A percentile compares a stretch with the other conserved stretches of the same genome.
These are phyloP conservation scores for Murraya koenigii DNA, from an alignment of 345 rosid genomes.

Conservation along the genomic window DNA sequence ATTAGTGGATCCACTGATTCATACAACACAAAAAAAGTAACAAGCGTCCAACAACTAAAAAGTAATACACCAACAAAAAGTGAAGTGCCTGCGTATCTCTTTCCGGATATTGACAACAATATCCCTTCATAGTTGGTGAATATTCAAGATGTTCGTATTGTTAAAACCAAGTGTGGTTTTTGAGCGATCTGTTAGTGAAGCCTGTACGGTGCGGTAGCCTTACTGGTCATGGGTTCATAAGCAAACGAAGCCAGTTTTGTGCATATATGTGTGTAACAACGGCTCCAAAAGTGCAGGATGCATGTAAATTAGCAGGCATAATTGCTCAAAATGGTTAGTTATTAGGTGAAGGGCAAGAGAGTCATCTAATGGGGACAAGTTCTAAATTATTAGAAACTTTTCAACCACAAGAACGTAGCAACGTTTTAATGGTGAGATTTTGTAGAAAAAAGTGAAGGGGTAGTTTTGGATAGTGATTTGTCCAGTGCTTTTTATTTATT, in stretches of 20 bases:
- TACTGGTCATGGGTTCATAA: neutral
- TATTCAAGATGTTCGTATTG: neutral
- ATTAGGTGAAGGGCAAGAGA: constrained; percentile 21
- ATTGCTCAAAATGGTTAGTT: neutral
- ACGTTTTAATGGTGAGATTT: constrained; percentile 20
- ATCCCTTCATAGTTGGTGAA: constrained; percentile 9
- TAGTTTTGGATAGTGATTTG: constrained; percentile 11
- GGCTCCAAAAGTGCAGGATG: neutral
- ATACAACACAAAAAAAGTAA: constrained; percentile 16
- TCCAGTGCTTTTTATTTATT: neutral
- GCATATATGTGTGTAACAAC: neutral
- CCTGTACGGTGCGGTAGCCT: neutral
- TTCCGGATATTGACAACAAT: constrained; percentile 19
- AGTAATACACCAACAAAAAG: constrained; percentile 25
- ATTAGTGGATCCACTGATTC: constrained; percentile 42
- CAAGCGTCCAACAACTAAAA: constrained; percentile 27
- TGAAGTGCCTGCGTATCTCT: neutral
- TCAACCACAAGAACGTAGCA: constrained; percentile 8
- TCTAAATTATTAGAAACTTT: constrained; percentile 24
- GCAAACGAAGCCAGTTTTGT: neutral
- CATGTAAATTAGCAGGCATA: neutral
- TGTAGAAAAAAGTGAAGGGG: constrained; percentile 6
- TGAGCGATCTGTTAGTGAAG: neutral
- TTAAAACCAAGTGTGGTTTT: neutral
- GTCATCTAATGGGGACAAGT: constrained; percentile 18